Base-by-base conservation (phyloP, 2,329 filamentous ascomycete genomes). In the Sclerotinia minor region DNA sequence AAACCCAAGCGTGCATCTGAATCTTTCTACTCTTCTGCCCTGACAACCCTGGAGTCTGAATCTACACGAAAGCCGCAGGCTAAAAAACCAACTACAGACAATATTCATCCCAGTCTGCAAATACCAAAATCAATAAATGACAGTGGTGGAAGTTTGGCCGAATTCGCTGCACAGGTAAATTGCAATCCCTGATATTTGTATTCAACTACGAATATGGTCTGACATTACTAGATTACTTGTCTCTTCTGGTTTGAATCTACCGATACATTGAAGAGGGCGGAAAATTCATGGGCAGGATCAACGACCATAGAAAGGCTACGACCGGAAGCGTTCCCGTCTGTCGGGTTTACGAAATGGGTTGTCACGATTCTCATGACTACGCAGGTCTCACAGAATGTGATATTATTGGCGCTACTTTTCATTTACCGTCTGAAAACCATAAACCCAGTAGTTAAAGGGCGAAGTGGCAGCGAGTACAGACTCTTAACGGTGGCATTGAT, bases 211-310 rank as follows among this genome's bases (percentile, higher is more conserved):
- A 21, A 15, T 4, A 17, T 29, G 38, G 58, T 67, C 72, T 76
- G 65, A 77, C 52, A 67, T 63, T 55, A 68, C 3, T 75, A 97
- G 92, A 92, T 98, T 79, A 96, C 94, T 17, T 97, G 94, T 76
- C 84, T 99, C 19, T 97, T 98, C 81, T 98, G 95, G 94, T 98
- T 98, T 77, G 94, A 98, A 79, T 91, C 90, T 21, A 90, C 91
- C 54, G 85, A 90, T n/a, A 90, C 90, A 29, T 81, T 98, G 21
- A 86, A 90, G 73, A 84, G 87, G 68, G 92, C 94, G 49, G 90
- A 94, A 76, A 79, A 79, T 76, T 80, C 71, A 71, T 75, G 73
- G 71, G 76, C 68, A 47, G 47, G 73, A 71, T 79, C 82, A 50
- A 50, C 38, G 9, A 71, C 81, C 47, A 77, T 86, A 58, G 80